Percentiles rank a stretch among this genome's conserved stretches.
Conservation (phyloP, 1,284 basidiomycete genomes). For the Apiotrichum gracile region DNA sequence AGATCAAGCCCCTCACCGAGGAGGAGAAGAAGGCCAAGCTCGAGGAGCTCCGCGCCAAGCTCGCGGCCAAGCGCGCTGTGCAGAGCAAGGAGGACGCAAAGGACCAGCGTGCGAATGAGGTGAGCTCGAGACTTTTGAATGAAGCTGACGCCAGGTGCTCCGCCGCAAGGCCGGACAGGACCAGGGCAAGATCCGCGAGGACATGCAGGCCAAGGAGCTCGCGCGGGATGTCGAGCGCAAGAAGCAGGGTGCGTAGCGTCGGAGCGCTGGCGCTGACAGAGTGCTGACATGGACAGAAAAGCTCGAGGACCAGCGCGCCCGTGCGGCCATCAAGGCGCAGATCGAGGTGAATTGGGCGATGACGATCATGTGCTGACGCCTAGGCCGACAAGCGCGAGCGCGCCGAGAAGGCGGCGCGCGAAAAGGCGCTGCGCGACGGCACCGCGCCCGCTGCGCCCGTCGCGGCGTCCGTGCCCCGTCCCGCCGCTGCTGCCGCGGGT, state of each 20-base stretch:
- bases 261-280: background rate
- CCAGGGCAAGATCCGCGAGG: slow-evolving; percentile 64
- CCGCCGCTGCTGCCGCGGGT: slow-evolving; percentile 41
- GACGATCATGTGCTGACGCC: background rate
- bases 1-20: slow-evolving; percentile 71
- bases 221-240: slow-evolving; percentile 72
- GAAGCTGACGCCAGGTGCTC: slow-evolving; percentile 49
- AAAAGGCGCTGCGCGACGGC: slow-evolving; percentile 82
- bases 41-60: slow-evolving; percentile 68
- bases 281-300: slow-evolving; percentile 57
- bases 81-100: slow-evolving; percentile 66
- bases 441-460: slow-evolving; percentile 42
- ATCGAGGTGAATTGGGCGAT: slow-evolving; percentile 56
- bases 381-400: slow-evolving; percentile 75
- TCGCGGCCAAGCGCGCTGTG: slow-evolving; percentile 59
- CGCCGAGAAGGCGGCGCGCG: slow-evolving; percentile 76
- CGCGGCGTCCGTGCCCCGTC: slow-evolving; percentile 34
- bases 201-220: slow-evolving; percentile 69
- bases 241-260: slow-evolving; percentile 57
- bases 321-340: slow-evolving; percentile 77
- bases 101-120: slow-evolving; percentile 69
- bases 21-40: slow-evolving; percentile 85
- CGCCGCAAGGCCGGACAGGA: slow-evolving; percentile 82
- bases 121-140: slow-evolving; percentile 1
- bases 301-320: slow-evolving; percentile 73